Base-by-base conservation (phyloP, 2,329 filamentous ascomycete genomes). In the Aspergillus pseudotamarii region DNA sequence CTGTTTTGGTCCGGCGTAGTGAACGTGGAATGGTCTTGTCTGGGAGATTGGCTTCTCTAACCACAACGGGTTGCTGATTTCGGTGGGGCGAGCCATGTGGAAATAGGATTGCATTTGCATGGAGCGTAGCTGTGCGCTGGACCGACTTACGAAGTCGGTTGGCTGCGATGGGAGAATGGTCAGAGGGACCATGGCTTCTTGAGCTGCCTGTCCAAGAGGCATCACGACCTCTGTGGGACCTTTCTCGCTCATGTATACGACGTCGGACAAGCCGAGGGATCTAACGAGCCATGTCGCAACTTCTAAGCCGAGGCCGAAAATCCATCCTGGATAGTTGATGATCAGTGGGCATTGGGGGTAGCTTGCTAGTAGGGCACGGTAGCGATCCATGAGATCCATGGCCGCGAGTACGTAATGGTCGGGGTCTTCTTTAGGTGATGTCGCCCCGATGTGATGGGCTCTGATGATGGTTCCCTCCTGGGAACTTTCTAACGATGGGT, bases 21-120 rank as follows among this genome's bases (percentile, higher is more conserved):
- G 73, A 58, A 87, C 81, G 21, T 80, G 75, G 75, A 84, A 83
- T 0, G 85, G 83, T 11, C 76, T 74, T 23, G 77, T 73, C 12
- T 74, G 73, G 9, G 79, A 80, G 10, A 88, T 75, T 0, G 85
- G 79, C 4, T 75, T 75, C 4, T 77, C 69, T 28, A 76, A 75
- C 84, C 85, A 88, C 4, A 75, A 68, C 2, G 77, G 72, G 43
- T 71, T 73, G 34, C 62, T 68, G 26, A 72, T 50, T 45, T 70
- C 68, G 36, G 59, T 63, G 10, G 73, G 71, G 45, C 73, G 72
- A 21, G 73, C 72, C 69, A 75, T 68, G 69, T 89, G 87, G 71
- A 89, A 88, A 70, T 88, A 89, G 1, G 86, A 86, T 65, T 88
- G 82, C 65, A 83, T 85, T 65, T 88, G 85, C 85, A 89, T 88